phyloP scores from a whole-genome alignment of 306 rosid genomes.

The Carpinus viminea region DNA sequence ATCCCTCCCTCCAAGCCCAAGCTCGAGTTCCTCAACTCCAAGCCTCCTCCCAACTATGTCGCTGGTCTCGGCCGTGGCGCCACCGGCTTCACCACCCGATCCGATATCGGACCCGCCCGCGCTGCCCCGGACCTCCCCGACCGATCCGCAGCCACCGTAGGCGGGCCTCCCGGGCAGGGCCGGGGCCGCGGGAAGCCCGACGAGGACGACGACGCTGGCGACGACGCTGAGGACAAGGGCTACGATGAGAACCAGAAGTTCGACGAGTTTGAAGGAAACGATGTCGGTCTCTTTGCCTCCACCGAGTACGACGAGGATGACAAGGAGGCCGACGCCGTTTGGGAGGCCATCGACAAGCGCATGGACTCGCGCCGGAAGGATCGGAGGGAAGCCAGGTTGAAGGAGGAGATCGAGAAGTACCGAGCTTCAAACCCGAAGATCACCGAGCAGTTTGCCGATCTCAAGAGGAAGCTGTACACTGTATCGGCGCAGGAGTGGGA shows the following conservation, averaged over 20 bases:
- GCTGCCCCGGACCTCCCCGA: conserved; percentile 86
- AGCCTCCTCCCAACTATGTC: conserved; percentile 85
- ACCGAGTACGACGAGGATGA: conserved; percentile 93
- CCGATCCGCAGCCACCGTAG: conserved; percentile 54
- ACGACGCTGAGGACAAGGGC: conserved; percentile 78
- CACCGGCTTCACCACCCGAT: conserved; percentile 83
- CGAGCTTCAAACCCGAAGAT: conserved; percentile 83
- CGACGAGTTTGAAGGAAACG: conserved; percentile 88
- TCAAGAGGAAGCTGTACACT: conserved; percentile 66
- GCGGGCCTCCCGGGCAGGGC: conserved; percentile 43
- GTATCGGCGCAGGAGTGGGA: conserved; percentile 79
- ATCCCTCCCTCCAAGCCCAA: conserved; percentile 53
- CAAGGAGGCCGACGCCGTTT: conserved; percentile 86
- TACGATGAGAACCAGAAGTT: conserved; percentile 91
- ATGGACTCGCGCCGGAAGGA: conserved; percentile 96
- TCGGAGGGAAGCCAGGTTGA: conserved; percentile 84
- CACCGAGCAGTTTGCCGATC: conserved; percentile 82
- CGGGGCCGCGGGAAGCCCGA: conserved; percentile 72
- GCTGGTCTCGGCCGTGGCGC: conserved; percentile 97
- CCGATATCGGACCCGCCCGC: conserved; percentile 86
- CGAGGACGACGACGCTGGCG: conserved; percentile 83
- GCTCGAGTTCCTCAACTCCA: conserved; percentile 75
- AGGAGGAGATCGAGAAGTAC: conserved; percentile 87
- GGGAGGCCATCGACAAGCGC: conserved; percentile 86
- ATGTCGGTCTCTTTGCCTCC: conserved; percentile 83